A percentile compares a stretch with the other conserved stretches of the same genome.
Conservation (phyloP, 2,329 filamentous ascomycete genomes). For the Aspergillus flavus region DNA sequence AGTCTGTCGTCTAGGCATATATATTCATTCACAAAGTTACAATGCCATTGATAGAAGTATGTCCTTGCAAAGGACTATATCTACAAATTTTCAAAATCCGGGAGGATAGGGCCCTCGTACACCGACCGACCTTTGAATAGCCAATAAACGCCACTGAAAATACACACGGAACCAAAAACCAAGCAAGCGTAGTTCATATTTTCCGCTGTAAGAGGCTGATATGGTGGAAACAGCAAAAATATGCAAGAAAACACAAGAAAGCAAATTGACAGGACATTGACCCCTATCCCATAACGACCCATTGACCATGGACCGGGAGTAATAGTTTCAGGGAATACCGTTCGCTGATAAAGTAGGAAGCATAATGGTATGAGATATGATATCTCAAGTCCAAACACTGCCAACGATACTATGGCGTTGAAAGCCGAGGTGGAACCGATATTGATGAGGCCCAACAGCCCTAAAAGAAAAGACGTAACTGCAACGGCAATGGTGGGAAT, state of each 20-base stretch:
- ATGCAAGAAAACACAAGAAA: constrained; percentile 58
- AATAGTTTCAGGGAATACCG: neutral
- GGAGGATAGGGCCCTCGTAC: constrained; percentile 4
- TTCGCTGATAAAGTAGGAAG: constrained; percentile 30
- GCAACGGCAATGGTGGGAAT: too few species aligned
- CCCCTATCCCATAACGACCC: neutral
- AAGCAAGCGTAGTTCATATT: constrained; percentile 48
- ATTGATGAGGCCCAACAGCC: constrained; percentile 27
- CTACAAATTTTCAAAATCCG: too few species aligned
- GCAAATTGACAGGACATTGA: constrained; percentile 49
- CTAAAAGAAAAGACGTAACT: constrained; percentile 17
- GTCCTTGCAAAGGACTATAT: too few species aligned
- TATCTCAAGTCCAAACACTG: constrained; percentile 27
- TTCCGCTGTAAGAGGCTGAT: constrained; percentile 29
- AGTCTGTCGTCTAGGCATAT: too few species aligned
- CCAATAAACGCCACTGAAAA: constrained; percentile 17
- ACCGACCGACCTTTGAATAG: constrained; percentile 6
- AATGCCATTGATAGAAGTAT: too few species aligned
- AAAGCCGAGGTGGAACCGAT: constrained; percentile 25
- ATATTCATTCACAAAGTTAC: too few species aligned
- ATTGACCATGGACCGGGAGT: constrained; percentile 8
- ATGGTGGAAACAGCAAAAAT: constrained; percentile 54
- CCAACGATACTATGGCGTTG: constrained; percentile 26
- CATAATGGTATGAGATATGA: constrained; percentile 30
- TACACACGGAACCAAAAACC: constrained; percentile 25